Base-by-base conservation (phyloP, 2,329 filamentous ascomycete species). In the Conoideocrella luteorostrata region DNA sequence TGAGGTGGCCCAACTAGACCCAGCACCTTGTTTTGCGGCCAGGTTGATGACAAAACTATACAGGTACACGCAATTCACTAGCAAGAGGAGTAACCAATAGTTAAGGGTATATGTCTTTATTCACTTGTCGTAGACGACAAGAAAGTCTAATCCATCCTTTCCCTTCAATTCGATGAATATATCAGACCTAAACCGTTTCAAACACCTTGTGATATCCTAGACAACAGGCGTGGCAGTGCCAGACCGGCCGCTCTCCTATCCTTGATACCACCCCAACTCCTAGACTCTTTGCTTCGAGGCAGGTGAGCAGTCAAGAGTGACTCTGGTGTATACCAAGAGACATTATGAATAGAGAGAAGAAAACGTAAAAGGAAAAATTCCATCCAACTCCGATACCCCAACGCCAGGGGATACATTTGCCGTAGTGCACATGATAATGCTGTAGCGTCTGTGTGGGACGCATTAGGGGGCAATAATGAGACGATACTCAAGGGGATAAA, bases 251-350 rank as follows among this genome's bases (percentile, higher is more conserved):
- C 32, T 18, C 26, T 28, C 24, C 33, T 18, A 38, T 41, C 12
- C 43, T 32, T 30, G 29, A 32, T 28, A 30, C 39, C 39, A 41
- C 38, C 38, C 17, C 34, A 40, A 48, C 40, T 43, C 47, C 40
- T 28, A 17, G 20, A 20, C 18, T 30, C 36, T 37, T 15, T n/a
- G 11, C 9, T 36, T 29, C 32, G 12, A n/a, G 12, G 24, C 23
- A 10, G 23, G 11, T 18, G 4, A 28, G 36, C 7, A 9, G 35
- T 17, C 7, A 7, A 15, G 17, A 21, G 18, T 6, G 13, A 33
- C 36, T 41, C 23, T 26, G 37, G 23, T 12, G 21, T 7, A 33
- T 15, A 13, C 34, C 21, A 30, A 35, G 22, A 28, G 32, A 33
- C 21, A 23, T 24, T 44, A 17, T 21, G 20, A 28, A 28, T 37